Evolutionary conservation across 1,284 basidiomycete genomes (phyloP), one percentile per base, ranked within the genome.

Genomic region (Ganoderma sinense): DNA sequence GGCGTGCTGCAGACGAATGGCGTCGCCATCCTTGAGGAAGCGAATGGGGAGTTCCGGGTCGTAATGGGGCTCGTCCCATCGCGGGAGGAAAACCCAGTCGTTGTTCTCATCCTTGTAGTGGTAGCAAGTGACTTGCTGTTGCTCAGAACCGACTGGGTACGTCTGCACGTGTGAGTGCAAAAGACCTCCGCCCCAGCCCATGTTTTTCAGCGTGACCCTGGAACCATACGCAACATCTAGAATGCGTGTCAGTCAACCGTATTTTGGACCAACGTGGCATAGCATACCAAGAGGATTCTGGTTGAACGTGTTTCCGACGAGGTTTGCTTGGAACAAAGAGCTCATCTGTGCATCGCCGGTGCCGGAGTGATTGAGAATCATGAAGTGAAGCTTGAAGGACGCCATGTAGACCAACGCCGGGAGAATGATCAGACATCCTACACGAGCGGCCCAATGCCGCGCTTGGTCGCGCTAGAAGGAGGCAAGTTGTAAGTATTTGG

Each of bases 41-140:
- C 85, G 86, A 56, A 97, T 82, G 8, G 90, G 88, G 39, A 84
- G 88, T 59, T 92, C 86, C 6, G 86, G 86, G 77, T 95, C 87
- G 75, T 93, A 87, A 0, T 83, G 81, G 0, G 89, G 84, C 69
- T 92, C 90, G 59, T 93, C 89, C 96, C 96, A 98, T 4, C 85
- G 86, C 2, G 96, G 96, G 2, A 92, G 87, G 75, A 99, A 81
- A 53, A 87, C 78, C 92, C 96, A 99, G 66, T 99, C 89, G 83
- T 99, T 99, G 87, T 99, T 99, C 69, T 92, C 90, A 81, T 99
- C 97, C 83, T 97, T 98, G 89, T 99, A 99, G 84, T 99, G 97
- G 82, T 99, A 99, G 83, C 97, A 99, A 0, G 97, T 99, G 14
- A 99, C 92, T 82, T 99, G 98, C 78, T 99, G 97, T 80, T 99